Evolutionary conservation across 331 rosid genomes (phyloP).

Genomic region (Malus hybrid): DNA sequence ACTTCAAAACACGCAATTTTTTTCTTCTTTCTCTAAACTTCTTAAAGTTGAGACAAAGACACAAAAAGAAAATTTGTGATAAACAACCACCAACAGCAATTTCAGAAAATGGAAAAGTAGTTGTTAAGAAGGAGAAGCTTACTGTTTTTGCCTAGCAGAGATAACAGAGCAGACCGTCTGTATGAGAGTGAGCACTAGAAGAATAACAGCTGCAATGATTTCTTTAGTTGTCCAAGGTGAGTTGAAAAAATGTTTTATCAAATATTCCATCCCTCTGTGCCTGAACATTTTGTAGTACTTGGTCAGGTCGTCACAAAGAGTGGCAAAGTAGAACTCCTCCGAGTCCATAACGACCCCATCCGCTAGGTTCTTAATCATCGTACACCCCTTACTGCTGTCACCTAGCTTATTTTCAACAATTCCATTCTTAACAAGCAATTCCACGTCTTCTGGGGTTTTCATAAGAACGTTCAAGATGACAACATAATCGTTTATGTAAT

Average conservation of each 20-base stretch:
- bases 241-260: constrained; percentile 12
- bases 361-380: constrained; percentile 3
- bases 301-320: neutral
- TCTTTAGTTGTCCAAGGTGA: constrained; percentile 10
- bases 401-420: constrained; percentile 15
- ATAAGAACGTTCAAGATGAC: constrained; percentile 3
- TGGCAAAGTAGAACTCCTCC: neutral
- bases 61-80: too few species aligned
- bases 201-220: constrained; percentile 6
- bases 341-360: neutral
- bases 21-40: too few species aligned
- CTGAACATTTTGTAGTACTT: neutral
- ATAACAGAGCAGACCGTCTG: neutral
- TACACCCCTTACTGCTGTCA: neutral
- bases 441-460: constrained; percentile 10
- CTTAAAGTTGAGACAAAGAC: too few species aligned
- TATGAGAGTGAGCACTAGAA: constrained; percentile 1
- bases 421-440: constrained; percentile 12
- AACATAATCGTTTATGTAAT: neutral
- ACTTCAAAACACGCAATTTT: too few species aligned
- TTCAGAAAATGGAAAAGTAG: too few species aligned
- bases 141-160: neutral
- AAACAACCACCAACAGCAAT: too few species aligned
- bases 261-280: constrained; percentile 7
- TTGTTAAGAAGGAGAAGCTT: neutral